Evolutionary conservation across 2,329 filamentous ascomycete species (phyloP).

Genomic region (Calycina marina): DNA sequence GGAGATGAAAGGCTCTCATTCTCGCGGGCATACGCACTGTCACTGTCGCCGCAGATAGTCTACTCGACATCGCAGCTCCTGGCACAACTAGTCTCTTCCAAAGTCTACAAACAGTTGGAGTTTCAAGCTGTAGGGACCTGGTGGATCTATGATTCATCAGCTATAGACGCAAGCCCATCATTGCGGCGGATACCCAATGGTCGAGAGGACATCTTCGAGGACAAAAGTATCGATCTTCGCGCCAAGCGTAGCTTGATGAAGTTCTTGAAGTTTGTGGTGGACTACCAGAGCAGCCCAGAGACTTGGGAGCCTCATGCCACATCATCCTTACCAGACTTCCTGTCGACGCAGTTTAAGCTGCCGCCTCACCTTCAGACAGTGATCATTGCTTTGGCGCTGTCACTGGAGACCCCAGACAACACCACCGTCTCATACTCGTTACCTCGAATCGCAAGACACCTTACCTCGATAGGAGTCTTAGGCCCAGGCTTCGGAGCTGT

Average conservation of each 20-base stretch:
- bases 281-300: conserved; percentile 47
- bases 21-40: conserved; percentile 66
- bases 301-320: conserved; percentile 44
- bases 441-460: conserved; percentile 59
- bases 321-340: conserved; percentile 41
- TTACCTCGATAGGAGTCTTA: conserved; percentile 76
- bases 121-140: conserved; percentile 89
- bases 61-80: conserved; percentile 71
- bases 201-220: conserved; percentile 80
- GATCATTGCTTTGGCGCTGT: conserved; percentile 59
- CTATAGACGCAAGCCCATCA: conserved; percentile 10
- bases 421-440: conserved; percentile 53
- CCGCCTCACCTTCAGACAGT: conserved; percentile 52
- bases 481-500: conserved; percentile 82
- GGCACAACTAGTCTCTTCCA: conserved; percentile 72
- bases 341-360: conserved; percentile 48
- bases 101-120: conserved; percentile 77
- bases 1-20: conserved; percentile 34
- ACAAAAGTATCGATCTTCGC: conserved; percentile 58
- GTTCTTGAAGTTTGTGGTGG: conserved; percentile 75
- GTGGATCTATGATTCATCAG: conserved; percentile 47
- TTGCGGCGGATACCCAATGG: conserved; percentile 71
- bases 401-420: conserved; percentile 37
- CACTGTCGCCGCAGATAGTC: conserved; percentile 73
- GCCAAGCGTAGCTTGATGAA: conserved; percentile 85